Percentiles rank a stretch among this genome's conserved stretches.
These are phyloP conservation scores for Cicer chorassanicum DNA, from an alignment of 306 rosid genomes.

Conservation along the genomic window DNA sequence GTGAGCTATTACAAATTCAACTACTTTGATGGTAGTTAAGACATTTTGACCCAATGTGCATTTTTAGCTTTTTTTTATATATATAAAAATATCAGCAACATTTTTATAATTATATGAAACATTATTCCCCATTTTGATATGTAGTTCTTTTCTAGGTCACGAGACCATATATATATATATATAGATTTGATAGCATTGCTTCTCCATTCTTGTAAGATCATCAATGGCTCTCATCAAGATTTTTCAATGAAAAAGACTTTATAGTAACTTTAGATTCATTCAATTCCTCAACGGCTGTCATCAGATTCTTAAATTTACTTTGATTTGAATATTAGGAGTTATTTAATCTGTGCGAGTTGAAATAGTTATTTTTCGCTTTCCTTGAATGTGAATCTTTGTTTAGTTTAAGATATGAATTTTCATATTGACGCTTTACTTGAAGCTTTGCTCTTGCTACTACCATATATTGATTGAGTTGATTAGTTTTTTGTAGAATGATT, in stretches of 20 bases:
- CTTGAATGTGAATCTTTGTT: background rate
- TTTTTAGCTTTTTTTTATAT: too few relatives aligned
- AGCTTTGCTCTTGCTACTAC: background rate
- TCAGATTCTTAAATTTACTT: background rate
- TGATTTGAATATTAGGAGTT: background rate
- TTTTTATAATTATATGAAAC: too few relatives aligned
- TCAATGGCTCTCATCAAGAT: background rate
- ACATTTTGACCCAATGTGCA: too few relatives aligned
- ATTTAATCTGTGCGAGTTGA: background rate
- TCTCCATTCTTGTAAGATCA: background rate
- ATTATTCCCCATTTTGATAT: too few relatives aligned
- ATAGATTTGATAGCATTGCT: too few relatives aligned
- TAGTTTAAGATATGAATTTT: background rate
- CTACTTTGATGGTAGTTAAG: too few relatives aligned
- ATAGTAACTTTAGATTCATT: background rate
- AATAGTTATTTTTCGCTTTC: background rate
- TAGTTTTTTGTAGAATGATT: background rate
- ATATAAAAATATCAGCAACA: too few relatives aligned
- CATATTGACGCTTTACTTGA: background rate
- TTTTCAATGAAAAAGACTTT: background rate
- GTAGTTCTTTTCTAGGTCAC: too few relatives aligned
- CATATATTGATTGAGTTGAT: background rate
- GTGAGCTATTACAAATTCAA: background rate
- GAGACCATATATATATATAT: too few relatives aligned
- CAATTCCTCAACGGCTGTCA: background rate